Conservation (phyloP, 768 basidiomycete genomes). For the Multifurca ochricompacta region DNA sequence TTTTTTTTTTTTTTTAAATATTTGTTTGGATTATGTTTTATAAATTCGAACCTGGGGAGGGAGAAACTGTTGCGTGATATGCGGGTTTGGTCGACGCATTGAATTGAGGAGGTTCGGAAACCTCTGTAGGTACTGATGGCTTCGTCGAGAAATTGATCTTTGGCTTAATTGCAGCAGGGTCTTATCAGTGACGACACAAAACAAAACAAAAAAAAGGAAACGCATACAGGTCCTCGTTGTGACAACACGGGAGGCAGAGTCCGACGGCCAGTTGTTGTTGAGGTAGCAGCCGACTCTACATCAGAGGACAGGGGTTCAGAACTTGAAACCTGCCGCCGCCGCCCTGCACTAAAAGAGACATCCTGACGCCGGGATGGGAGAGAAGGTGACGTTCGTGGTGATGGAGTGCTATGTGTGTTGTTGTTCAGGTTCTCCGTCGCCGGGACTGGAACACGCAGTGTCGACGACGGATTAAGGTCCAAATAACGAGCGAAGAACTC, state of each 20-base stretch:
- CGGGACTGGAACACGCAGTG: neutral
- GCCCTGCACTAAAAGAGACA: too few relatives aligned
- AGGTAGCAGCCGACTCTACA: neutral
- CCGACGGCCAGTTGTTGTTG: neutral
- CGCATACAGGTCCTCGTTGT: slow-evolving; percentile 7
- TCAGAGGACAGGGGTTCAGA: neutral
- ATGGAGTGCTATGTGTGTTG: neutral
- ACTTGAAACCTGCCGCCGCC: too few relatives aligned
- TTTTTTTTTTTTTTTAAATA: too few relatives aligned
- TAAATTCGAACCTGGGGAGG: too few relatives aligned
- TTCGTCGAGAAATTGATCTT: slow-evolving; percentile 16
- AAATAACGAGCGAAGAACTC: slow-evolving; percentile 60
- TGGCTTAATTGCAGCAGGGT: slow-evolving; percentile 12
- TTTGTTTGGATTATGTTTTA: too few relatives aligned
- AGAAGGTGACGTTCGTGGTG: neutral
- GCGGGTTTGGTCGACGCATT: neutral
- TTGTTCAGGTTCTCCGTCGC: neutral
- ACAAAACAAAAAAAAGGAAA: too few relatives aligned
- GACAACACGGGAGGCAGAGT: slow-evolving; percentile 5
- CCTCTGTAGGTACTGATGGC: neutral
- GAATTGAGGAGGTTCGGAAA: neutral
- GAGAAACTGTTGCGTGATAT: neutral
- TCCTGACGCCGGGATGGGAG: neutral
- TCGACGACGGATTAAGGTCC: slow-evolving; percentile 12
- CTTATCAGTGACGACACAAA: too few relatives aligned